phyloP scores from a whole-genome alignment of 371 early-diverging fungal genomes.

The Sporodiniella umbellata region DNA sequence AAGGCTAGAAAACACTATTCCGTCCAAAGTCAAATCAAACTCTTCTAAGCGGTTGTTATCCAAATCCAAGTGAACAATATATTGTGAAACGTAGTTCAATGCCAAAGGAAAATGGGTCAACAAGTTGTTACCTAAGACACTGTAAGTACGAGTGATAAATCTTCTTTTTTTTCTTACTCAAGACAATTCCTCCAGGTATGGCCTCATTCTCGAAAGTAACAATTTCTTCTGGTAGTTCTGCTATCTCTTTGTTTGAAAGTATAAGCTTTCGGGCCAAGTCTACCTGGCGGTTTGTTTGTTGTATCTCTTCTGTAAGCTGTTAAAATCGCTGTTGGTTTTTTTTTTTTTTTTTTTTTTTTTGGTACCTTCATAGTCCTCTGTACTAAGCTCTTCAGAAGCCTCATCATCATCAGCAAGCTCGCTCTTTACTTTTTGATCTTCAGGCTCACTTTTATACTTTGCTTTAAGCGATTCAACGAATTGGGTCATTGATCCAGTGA shows the following conservation, averaged over 20 bases:
- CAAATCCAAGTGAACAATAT: constrained; percentile 45
- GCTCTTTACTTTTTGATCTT: background rate
- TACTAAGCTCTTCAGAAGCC: background rate
- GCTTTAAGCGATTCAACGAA: constrained; percentile 47
- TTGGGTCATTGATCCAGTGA: constrained; percentile 43
- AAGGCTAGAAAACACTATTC: constrained; percentile 36
- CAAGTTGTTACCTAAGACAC: constrained; percentile 36
- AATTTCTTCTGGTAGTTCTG: constrained; percentile 28
- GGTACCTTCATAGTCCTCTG: background rate
- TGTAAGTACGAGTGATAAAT: background rate
- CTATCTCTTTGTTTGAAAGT: constrained; percentile 38
- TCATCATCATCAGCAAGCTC: background rate
- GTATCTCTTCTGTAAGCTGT: background rate
- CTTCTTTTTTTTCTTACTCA: constrained; percentile 5
- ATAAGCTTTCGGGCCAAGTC: constrained; percentile 32
- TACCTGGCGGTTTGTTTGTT: too few species aligned
- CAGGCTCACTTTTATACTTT: constrained; percentile 17
- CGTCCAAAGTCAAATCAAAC: constrained; percentile 32
- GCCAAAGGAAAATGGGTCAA: constrained; percentile 37
- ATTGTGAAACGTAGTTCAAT: constrained; percentile 14
- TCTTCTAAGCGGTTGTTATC: constrained; percentile 49
- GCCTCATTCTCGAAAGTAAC: constrained; percentile 13
- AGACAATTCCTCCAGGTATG: constrained; percentile 13
- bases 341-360: background rate
- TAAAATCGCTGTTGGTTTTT: background rate